Evolutionary conservation across 208 protist genomes (phyloP), one percentile per base, ranked within the genome.

Genomic region (Trypanosoma congolense): DNA sequence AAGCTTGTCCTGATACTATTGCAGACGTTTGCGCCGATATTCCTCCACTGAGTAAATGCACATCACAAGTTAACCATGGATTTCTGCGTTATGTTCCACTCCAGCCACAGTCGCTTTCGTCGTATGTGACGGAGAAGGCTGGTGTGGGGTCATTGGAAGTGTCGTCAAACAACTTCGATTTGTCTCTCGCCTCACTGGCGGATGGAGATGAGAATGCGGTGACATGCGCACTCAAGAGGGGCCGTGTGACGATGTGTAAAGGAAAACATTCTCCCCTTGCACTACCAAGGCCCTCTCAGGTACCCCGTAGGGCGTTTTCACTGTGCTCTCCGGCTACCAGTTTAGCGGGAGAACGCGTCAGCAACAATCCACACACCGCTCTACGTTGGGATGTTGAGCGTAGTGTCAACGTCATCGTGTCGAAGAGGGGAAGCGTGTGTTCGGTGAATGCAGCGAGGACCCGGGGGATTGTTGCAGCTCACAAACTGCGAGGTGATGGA

Each of bases 331-430:
- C n/a, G n/a, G n/a, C n/a, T n/a, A n/a, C n/a, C n/a, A n/a, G n/a
- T n/a, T n/a, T n/a, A n/a, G n/a, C n/a, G n/a, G n/a, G n/a, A n/a
- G n/a, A n/a, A n/a, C n/a, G n/a, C n/a, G n/a, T n/a, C n/a, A n/a
- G n/a, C n/a, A n/a, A n/a, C n/a, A n/a, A n/a, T 1, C 18, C 25
- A 4, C 28, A 31, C 10, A 60, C 58, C 2, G 56, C 57, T 8
- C 53, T 83, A 21, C 53, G 52, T 14, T 91, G 76, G 76, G 76
- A 84, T 53, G 33, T 56, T 18, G 44, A 59, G 26, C 65, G 61
- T 16, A 87, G 83, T 67, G 79, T 62, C 6, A 91, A 91, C 56
- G 60, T 91, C 2, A 24, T 77, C 10, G 43, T 91, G 5, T 87
- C 79, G 0, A 38, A 63, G 2, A 73, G 70, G 29, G 83, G 79